phyloP scores from a whole-genome alignment of 2,329 filamentous ascomycete species.

The Catunica adiposa region DNA sequence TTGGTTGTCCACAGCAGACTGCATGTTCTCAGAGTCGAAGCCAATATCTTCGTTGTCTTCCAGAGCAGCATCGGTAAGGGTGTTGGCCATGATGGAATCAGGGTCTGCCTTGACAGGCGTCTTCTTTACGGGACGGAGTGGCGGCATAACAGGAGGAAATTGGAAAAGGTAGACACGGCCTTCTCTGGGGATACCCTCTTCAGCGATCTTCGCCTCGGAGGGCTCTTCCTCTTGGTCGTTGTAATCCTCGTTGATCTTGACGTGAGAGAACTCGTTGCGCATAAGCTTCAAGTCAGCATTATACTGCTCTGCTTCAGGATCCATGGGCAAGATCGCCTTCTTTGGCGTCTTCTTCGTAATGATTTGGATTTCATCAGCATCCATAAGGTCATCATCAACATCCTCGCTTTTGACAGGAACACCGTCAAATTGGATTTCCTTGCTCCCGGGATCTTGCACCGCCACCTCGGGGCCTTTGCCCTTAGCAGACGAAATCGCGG shows the following conservation, averaged over 20 bases:
- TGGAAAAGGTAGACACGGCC: constrained; percentile 48
- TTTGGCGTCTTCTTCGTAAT: constrained; percentile 19
- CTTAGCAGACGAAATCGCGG: constrained; percentile 13
- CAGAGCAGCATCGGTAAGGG: constrained; percentile 22
- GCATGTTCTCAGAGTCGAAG: constrained; percentile 17
- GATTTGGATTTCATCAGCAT: constrained; percentile 15
- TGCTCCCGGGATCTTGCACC: constrained; percentile 32
- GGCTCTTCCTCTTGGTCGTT: constrained; percentile 13
- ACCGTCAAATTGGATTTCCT: constrained; percentile 30
- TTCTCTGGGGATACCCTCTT: constrained; percentile 21
- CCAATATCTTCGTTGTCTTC: constrained; percentile 19
- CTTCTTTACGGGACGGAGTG: constrained; percentile 24
- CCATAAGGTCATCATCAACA: constrained; percentile 18
- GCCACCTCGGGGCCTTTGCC: constrained; percentile 31
- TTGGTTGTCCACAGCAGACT: constrained; percentile 27
- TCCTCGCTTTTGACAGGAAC: constrained; percentile 14
- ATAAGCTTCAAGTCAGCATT: constrained; percentile 27
- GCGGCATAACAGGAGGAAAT: constrained; percentile 44
- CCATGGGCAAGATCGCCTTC: constrained; percentile 15
- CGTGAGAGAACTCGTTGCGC: constrained; percentile 23
- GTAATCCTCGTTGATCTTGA: constrained; percentile 11
- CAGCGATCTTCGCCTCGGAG: constrained; percentile 14
- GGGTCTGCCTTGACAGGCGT: constrained; percentile 11
- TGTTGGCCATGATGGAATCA: constrained; percentile 16
- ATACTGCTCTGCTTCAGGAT: constrained; percentile 19